Evolutionary conservation across 2,329 filamentous ascomycete species (phyloP).

Genomic region (Fusarium marasasianum): DNA sequence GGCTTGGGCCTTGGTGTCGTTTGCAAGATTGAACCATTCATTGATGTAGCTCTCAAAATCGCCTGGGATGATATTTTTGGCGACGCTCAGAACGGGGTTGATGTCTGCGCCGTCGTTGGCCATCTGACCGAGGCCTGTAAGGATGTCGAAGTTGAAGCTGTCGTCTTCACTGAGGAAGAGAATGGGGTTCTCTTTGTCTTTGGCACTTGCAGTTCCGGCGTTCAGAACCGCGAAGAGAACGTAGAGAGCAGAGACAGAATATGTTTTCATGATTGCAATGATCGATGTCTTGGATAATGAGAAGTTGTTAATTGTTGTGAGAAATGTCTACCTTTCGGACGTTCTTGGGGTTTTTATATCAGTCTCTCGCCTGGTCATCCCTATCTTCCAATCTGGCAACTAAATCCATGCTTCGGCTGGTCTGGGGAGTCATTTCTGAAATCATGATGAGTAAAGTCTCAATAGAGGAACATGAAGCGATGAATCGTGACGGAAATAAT

Average conservation of each 20-base stretch:
- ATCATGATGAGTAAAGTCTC: not conserved
- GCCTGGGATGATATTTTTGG: constrained; percentile 35
- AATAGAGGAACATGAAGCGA: not conserved
- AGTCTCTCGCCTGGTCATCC: rapidly evolving
- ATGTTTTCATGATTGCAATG: not conserved
- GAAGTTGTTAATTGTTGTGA: not conserved
- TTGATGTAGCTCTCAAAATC: constrained; percentile 39
- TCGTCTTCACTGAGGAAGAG: constrained; percentile 14
- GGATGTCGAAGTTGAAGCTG: constrained; percentile 30
- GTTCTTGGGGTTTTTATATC: not conserved
- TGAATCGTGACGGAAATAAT: not conserved
- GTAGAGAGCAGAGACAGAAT: not conserved
- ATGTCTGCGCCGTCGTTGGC: constrained; percentile 34
- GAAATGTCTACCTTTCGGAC: rapidly evolving
- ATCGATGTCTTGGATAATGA: not conserved
- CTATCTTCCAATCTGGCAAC: rapidly evolving
- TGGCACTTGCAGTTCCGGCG: rapidly evolving
- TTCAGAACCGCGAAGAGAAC: not conserved
- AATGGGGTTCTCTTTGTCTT: not conserved
- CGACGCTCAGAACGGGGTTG: constrained; percentile 46
- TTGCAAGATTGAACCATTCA: constrained; percentile 37
- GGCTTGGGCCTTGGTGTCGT: constrained; percentile 28
- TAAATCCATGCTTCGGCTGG: rapidly evolving
- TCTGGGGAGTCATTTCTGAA: not conserved
- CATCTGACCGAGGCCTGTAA: constrained; percentile 7